Conservation (phyloP, 805 yeast genomes). For the Henningerozyma blattae region DNA sequence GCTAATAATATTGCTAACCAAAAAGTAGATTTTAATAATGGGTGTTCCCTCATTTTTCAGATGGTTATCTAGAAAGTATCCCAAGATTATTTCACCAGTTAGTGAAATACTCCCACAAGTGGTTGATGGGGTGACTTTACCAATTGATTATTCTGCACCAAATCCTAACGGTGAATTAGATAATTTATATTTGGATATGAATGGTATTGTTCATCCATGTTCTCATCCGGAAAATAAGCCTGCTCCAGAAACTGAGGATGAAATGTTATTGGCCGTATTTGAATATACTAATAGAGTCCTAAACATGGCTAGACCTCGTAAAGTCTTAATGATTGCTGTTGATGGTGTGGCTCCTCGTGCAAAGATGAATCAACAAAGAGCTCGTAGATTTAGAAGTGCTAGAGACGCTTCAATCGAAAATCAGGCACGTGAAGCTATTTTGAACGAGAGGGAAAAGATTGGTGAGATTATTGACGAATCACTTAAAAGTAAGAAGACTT, state of each 20-base stretch:
- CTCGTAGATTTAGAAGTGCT: slow-evolving; percentile 87
- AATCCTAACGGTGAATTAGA: slow-evolving; percentile 96
- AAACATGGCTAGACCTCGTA: slow-evolving; percentile 90
- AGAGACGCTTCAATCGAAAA: slow-evolving; percentile 75
- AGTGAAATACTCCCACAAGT: slow-evolving; percentile 54
- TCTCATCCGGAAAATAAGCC: slow-evolving; percentile 96
- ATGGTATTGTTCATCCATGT: slow-evolving; percentile 98
- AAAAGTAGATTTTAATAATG: slow-evolving; percentile 29
- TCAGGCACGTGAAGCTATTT: slow-evolving; percentile 49
- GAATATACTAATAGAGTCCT: slow-evolving; percentile 86
- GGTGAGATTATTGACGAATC: slow-evolving; percentile 70
- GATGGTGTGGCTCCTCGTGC: slow-evolving; percentile 99
- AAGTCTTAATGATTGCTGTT: slow-evolving; percentile 86
- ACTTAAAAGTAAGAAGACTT: slow-evolving; percentile 58
- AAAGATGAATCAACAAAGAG: slow-evolving; percentile 93
- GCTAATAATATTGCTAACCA: slow-evolving; percentile 1
- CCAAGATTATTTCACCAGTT: slow-evolving; percentile 87
- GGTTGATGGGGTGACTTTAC: slow-evolving; percentile 51
- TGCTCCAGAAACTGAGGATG: slow-evolving; percentile 92
- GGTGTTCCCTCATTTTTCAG: slow-evolving; percentile 98
- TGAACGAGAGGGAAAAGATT: slow-evolving; percentile 19
- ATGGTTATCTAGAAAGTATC: slow-evolving; percentile 89
- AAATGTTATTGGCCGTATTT: slow-evolving; percentile 90
- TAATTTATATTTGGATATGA: slow-evolving; percentile 91
- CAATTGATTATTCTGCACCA: slow-evolving; percentile 56